These are phyloP conservation scores for Primulina tabacum DNA, from an alignment of 257 asterid genomes.

Conservation along the genomic window DNA sequence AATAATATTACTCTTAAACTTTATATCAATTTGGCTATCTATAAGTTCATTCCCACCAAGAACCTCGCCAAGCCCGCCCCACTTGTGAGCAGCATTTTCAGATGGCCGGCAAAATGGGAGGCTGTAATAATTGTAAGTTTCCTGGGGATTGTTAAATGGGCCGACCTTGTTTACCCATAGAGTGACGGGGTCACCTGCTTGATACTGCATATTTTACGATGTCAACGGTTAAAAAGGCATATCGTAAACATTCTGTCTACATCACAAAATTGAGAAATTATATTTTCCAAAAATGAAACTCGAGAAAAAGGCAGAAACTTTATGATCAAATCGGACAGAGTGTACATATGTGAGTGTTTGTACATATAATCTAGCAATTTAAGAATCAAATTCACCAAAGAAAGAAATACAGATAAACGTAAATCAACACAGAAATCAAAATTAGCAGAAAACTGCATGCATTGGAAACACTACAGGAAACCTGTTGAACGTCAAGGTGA, in stretches of 20 bases:
- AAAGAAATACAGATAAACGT: background rate
- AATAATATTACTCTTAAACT: slow-evolving; percentile 52
- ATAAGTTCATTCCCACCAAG: slow-evolving; percentile 70
- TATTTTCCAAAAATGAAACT: slow-evolving; percentile 6
- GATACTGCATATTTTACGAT: slow-evolving; percentile 48
- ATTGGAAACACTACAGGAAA: background rate
- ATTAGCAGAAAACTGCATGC: background rate
- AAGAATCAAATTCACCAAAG: background rate
- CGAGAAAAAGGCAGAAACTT: slow-evolving; percentile 11
- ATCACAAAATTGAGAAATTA: slow-evolving; percentile 18
- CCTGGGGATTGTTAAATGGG: slow-evolving; percentile 81
- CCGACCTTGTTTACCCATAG: slow-evolving; percentile 80
- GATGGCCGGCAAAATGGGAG: slow-evolving; percentile 65
- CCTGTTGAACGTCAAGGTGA: background rate
- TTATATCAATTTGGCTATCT: slow-evolving; percentile 71
- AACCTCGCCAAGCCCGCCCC: slow-evolving; percentile 78
- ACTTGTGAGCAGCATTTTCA: slow-evolving; percentile 51
- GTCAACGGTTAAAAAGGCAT: slow-evolving; percentile 17
- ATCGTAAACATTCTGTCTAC: slow-evolving; percentile 11
- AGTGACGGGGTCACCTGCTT: slow-evolving; percentile 48
- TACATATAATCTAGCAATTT: background rate
- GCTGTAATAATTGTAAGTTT: slow-evolving; percentile 68
- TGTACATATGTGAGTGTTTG: too few species aligned
- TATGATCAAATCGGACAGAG: slow-evolving; percentile 7
- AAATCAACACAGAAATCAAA: background rate